Evolutionary conservation across 768 basidiomycete species (phyloP).

Genomic region (Agaricus subrufescens): DNA sequence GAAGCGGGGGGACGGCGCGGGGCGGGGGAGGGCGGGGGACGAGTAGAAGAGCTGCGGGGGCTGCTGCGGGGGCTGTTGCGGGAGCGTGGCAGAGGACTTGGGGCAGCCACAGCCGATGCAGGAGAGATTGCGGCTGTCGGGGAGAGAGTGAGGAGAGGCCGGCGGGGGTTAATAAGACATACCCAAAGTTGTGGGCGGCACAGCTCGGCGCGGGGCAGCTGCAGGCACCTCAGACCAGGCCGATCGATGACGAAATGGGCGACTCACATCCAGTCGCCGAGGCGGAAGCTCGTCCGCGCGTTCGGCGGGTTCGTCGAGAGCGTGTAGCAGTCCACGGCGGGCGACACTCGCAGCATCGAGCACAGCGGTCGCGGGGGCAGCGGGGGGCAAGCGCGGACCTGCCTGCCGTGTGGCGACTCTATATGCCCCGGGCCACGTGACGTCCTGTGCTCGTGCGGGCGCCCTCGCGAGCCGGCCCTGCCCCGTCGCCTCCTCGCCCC

Average conservation of each 20-base stretch:
- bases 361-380: constrained; percentile 1
- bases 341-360: background rate
- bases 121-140: constrained; percentile 65
- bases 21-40: constrained; percentile 1
- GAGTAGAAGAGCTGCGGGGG: constrained; percentile 14
- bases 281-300: constrained; percentile 58
- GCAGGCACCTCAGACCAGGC: constrained; percentile 9
- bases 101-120: constrained; percentile 78
- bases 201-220: constrained; percentile 69
- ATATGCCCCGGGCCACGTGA: too few species aligned
- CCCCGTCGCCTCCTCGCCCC: too few species aligned
- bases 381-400: too few species aligned
- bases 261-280: constrained; percentile 76
- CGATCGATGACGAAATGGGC: constrained; percentile 14
- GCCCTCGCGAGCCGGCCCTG: too few species aligned
- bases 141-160: constrained; percentile 17
- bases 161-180: constrained; percentile 12
- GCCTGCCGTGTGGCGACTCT: too few species aligned
- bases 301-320: constrained; percentile 72
- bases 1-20: constrained; percentile 15
- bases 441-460: too few species aligned
- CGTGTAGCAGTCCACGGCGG: constrained; percentile 28
- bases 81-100: constrained; percentile 25
- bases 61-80: constrained; percentile 17
- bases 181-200: constrained; percentile 85